These are phyloP conservation scores for Nitzschia putrida DNA, from an alignment of 108 stramenopile genomes.

Conservation along the genomic window DNA sequence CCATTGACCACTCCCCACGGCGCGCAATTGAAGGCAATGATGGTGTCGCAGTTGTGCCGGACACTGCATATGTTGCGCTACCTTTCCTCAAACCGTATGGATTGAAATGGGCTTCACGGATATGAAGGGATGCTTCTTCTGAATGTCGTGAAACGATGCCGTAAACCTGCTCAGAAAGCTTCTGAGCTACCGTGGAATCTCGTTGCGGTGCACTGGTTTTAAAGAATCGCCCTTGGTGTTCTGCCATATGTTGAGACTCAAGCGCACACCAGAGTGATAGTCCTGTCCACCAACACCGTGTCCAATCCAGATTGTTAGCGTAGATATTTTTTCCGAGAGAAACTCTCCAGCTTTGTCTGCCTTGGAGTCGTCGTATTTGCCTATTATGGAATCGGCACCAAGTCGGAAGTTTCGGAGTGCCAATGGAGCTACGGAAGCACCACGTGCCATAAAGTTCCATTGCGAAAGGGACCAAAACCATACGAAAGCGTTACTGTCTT, in stretches of 20 bases:
- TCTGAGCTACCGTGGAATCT: too few species aligned
- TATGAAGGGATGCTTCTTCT: not conserved
- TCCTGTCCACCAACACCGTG: not conserved
- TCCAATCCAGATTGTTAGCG: conserved; percentile 34
- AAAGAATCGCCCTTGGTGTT: too few species aligned
- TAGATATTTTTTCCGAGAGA: conserved; percentile 30
- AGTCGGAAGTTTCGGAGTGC: conserved; percentile 31
- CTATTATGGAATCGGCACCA: conserved; percentile 22
- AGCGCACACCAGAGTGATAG: not conserved
- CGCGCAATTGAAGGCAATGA: conserved; percentile 36
- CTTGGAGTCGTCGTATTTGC: conserved; percentile 34
- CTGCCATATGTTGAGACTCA: too few species aligned
- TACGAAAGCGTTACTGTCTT: conserved; percentile 15
- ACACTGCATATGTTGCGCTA: conserved; percentile 27
- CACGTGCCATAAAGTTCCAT: conserved; percentile 43
- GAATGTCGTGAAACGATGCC: too few species aligned
- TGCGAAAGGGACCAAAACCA: conserved; percentile 33
- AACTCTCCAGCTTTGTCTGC: conserved; percentile 38
- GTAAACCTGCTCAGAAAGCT: too few species aligned
- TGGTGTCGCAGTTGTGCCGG: conserved; percentile 39
- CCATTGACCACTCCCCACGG: conserved; percentile 48
- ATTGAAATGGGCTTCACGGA: conserved; percentile 21
- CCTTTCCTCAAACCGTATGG: conserved; percentile 48
- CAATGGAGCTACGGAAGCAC: conserved; percentile 24
- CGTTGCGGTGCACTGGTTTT: too few species aligned